Base-by-base conservation (phyloP, 2,329 filamentous ascomycete genomes). In the Pseudogymnoascus sp. region DNA sequence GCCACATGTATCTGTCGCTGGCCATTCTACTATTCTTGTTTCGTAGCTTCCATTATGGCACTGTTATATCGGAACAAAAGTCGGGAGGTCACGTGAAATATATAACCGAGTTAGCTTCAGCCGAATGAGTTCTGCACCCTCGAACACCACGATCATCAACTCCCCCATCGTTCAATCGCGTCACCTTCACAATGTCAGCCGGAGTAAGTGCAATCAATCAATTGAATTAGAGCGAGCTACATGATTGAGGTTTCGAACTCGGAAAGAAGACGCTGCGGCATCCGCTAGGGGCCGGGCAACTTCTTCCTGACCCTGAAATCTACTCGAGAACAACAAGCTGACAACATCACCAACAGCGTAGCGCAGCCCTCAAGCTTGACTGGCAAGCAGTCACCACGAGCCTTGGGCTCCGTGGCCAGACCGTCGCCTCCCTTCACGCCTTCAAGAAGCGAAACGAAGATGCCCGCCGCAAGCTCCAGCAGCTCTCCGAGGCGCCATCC, bases 361-460 rank as follows among this genome's bases (percentile, higher is more conserved):
- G 91, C 86, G 92, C 93, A 83, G 92, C 93, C 79, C 86, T 95
- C 80, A 99, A 97, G 87, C 86, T 99, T 84, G 94, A 99, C 87
- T 99, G 94, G 94, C 86, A 86, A 81, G 94, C 95, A 82, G 86
- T 99, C 74, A 88, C 88, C 79, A 86, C 85, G 80, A 95, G 93
- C 75, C 92, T 99, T 73, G 93, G 93, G 77, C 91, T 99, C 78
- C 90, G 90, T 78, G 94, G 94, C 77, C 90, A 92, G 82, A 99
- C 94, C 70, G 92, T 90, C 70, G 80, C 88, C 72, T 89, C 93
- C 66, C 91, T 99, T 66, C 88, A 93, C 77, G 85, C 90, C 69
- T 99, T 99, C 88, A 99, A 99, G 87, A 94, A 96, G 87, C 92
- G 94, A 81, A 97, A 97, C 84, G 94, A 99, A 76, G 92, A 97